Conservation (phyloP, 2,329 filamentous ascomycete genomes). For the Corinectria fuckeliana region DNA sequence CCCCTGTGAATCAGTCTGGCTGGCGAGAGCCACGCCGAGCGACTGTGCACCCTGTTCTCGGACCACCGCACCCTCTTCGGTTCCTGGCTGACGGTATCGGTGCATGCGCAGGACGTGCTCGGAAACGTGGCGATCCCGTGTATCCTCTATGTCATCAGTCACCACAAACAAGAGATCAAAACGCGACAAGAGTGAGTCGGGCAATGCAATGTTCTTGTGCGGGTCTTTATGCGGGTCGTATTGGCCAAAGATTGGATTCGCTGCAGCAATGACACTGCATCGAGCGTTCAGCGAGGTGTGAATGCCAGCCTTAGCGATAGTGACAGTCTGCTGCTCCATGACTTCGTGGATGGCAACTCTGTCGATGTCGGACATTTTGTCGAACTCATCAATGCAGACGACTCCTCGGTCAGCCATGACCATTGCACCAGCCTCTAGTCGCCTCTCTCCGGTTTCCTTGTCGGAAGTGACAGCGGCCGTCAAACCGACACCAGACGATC, state of each 20-base stretch:
- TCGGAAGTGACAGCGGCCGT: slow-evolving; percentile 96
- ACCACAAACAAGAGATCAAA: slow-evolving; percentile 98
- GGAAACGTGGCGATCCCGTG: slow-evolving; percentile 86
- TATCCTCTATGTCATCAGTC: slow-evolving; percentile 97
- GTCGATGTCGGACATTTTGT: slow-evolving; percentile 99
- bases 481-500: slow-evolving; percentile 96
- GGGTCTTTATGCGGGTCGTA: slow-evolving; percentile 99
- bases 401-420: slow-evolving; percentile 96
- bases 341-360: slow-evolving; percentile 99
- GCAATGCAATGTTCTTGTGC: slow-evolving; percentile 96
- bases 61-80: slow-evolving; percentile 92
- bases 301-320: slow-evolving; percentile 97
- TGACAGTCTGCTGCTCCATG: slow-evolving; percentile 99
- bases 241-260: slow-evolving; percentile 97
- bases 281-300: slow-evolving; percentile 96
- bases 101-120: slow-evolving; percentile 99
- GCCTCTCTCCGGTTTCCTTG: slow-evolving; percentile 94
- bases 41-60: slow-evolving; percentile 85
- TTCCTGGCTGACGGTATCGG: slow-evolving; percentile 88
- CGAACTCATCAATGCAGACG: slow-evolving; percentile 98
- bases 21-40: slow-evolving; percentile 85
- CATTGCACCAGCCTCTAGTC: slow-evolving; percentile 97
- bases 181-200: slow-evolving; percentile 95
- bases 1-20: slow-evolving; percentile 72
- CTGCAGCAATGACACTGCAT: slow-evolving; percentile 94